A percentile compares a stretch with the other conserved stretches of the same genome.
Evolutionary conservation across 208 protist genomes (phyloP).

Genomic region (Trypanosoma melophagium): DNA sequence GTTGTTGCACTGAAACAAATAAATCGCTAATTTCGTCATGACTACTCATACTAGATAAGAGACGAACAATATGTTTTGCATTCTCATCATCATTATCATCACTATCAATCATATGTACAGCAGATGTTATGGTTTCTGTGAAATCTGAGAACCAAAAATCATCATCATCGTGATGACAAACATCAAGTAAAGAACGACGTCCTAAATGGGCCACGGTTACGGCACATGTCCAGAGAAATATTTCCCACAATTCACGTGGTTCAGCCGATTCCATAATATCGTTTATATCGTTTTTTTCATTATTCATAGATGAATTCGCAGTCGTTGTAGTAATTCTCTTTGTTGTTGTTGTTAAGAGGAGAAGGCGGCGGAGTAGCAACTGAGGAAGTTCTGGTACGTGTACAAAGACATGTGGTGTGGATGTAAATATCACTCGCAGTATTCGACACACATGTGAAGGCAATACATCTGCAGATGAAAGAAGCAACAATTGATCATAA

Average conservation of each 20-base stretch:
- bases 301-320: background rate
- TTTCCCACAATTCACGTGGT: conserved; percentile 13
- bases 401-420: conserved; percentile 8
- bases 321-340: background rate
- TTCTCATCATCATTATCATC: conserved; percentile 1
- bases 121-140: background rate
- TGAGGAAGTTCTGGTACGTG: conserved; percentile 17
- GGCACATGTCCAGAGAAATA: conserved; percentile 19
- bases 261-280: background rate
- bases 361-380: conserved; percentile 2
- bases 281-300: background rate
- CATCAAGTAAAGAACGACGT: background rate
- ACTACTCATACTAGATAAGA: background rate
- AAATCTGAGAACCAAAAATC: background rate
- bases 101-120: background rate
- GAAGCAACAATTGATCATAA: conserved; percentile 13
- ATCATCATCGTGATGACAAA: background rate
- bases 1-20: background rate
- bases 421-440: conserved; percentile 13
- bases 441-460: conserved; percentile 10
- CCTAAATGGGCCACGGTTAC: background rate
- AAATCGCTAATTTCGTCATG: background rate
- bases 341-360: background rate
- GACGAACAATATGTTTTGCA: conserved; percentile 1
- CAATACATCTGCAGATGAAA: background rate